Evolutionary conservation across 1,284 basidiomycete species (phyloP), one percentile per base, ranked within the genome.

Genomic region (Puccinia coronata): DNA sequence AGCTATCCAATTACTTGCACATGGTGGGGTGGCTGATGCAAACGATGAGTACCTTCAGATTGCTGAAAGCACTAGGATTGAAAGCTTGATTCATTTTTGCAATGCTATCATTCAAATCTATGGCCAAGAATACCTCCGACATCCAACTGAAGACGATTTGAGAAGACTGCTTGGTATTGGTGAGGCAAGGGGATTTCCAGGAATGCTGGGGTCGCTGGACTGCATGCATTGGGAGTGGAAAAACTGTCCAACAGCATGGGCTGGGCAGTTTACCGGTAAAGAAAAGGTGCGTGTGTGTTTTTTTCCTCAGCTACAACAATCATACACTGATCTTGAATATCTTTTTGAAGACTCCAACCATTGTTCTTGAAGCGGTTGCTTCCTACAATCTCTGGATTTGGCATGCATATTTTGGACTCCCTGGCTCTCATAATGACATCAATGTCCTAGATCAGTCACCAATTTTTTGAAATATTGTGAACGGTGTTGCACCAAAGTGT

Each of bases 171-270:
- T 72, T 1, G 28, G 23, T 0, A 25, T 34, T 41, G 51, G 51
- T 2, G 43, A 49, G 16, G 49, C 23, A 39, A 43, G 69, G 25
- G 69, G 69, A 1, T 71, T 71, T 71, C 69, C 69, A 43, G 69
- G 69, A 11, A 71, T 71, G 41, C 69, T 71, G n/a, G 69, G 69
- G 23, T 71, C 69, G 11, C 41, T 71, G 16, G 69, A 71, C 3
- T 72, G 43, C 20, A 72, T 72, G n/a, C n/a, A n/a, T n/a, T n/a
- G n/a, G n/a, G n/a, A n/a, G n/a, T 71, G 69, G 67, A 18, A 70
- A 70, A 67, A 28, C n/a, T 53, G 51, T n/a, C 51, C 51, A 16
- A 16, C n/a, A 25, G 67, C 31, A 6, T 43, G 31, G 36, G 41
- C 31, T 18, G 67, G 67, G 25, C 63, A 67, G 5, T 67, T 31